phyloP scores from a whole-genome alignment of 805 yeast genomes.

The Dipodascopsis tothii region DNA sequence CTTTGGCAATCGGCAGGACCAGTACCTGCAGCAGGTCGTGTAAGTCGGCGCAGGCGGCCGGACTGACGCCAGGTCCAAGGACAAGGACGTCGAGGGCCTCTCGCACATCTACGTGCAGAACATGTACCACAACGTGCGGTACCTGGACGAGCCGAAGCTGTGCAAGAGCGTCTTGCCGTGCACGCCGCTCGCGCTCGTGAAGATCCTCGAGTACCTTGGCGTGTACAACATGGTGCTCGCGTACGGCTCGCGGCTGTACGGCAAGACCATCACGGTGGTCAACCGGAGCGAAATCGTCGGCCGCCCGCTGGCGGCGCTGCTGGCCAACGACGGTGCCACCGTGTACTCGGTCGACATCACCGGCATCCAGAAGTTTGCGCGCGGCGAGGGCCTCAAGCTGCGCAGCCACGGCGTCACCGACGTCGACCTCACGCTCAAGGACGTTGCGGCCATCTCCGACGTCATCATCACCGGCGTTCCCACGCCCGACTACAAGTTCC shows the following conservation, averaged over 20 bases:
- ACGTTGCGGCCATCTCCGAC: constrained; percentile 68
- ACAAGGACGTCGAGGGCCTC: constrained; percentile 94
- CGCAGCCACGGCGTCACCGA: constrained; percentile 76
- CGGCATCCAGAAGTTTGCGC: constrained; percentile 81
- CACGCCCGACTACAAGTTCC: constrained; percentile 71
- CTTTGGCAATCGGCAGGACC: constrained; percentile 90
- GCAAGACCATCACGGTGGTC: constrained; percentile 83
- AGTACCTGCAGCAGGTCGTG: constrained; percentile 88
- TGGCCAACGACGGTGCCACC: constrained; percentile 96
- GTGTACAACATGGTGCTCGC: constrained; percentile 75
- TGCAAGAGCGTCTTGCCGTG: constrained; percentile 89
- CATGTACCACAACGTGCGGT: constrained; percentile 88
- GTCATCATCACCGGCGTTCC: constrained; percentile 97
- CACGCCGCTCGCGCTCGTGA: constrained; percentile 91
- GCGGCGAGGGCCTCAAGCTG: constrained; percentile 83
- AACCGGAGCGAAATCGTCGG: constrained; percentile 97
- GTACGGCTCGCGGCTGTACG: constrained; percentile 87
- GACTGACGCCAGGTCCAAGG: constrained; percentile 41
- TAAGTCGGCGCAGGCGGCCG: constrained; percentile 3
- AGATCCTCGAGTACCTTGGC: constrained; percentile 81
- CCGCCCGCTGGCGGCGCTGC: constrained; percentile 87
- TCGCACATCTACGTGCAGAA: constrained; percentile 86
- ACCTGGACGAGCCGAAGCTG: constrained; percentile 59
- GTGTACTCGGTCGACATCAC: constrained; percentile 87
- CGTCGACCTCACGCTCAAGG: constrained; percentile 45